Base-by-base conservation (phyloP, 2,329 filamentous ascomycete genomes). In the Fusarium setosum region DNA sequence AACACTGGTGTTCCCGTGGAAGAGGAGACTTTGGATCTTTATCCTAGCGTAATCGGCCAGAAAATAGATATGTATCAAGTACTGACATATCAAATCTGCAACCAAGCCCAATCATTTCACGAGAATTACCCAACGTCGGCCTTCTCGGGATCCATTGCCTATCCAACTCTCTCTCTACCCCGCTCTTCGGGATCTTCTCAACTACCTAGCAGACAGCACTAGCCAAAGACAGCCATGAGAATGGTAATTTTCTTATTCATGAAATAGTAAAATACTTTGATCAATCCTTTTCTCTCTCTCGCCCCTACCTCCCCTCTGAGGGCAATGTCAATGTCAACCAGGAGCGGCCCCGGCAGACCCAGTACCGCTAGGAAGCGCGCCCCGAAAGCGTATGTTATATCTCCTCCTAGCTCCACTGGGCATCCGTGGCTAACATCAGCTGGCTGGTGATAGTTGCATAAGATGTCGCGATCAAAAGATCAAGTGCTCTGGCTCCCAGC, bases 391-490 rank as follows among this genome's bases (percentile, higher is more conserved):
- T 68, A 37, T 23, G 64, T 50, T 34, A 8, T 15, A 20, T 53
- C 34, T 21, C 41, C 5, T 20, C n/a, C 20, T n/a, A 24, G 9
- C 3, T 10, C 20, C 6, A 17, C 1, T 15, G 4, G 17, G 9
- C 11, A 40, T n/a, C n/a, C n/a, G n/a, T 52, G 6, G 38, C 54
- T 53, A 32, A 52, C 35, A n/a, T n/a, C n/a, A n/a, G n/a, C n/a
- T n/a, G 18, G 29, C 12, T 5, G 17, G 15, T 7, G 10, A 17
- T 15, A 67, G 61, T 12, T 68, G 64, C 35, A 52, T 65, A 48
- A 62, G 65, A 53, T 65, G 65, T 13, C 56, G 61, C n/a, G 65
- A 65, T 35, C 61, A 67, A n/a, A 65, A 67, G 38, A 67, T 68
- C 5, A 65, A 52, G 34, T 68, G 64, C 15, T 67, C 60, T 32